Evolutionary conservation across 129 eudicot species (phyloP), one percentile per base, ranked within the genome.

Genomic region (Artemisia argyi): DNA sequence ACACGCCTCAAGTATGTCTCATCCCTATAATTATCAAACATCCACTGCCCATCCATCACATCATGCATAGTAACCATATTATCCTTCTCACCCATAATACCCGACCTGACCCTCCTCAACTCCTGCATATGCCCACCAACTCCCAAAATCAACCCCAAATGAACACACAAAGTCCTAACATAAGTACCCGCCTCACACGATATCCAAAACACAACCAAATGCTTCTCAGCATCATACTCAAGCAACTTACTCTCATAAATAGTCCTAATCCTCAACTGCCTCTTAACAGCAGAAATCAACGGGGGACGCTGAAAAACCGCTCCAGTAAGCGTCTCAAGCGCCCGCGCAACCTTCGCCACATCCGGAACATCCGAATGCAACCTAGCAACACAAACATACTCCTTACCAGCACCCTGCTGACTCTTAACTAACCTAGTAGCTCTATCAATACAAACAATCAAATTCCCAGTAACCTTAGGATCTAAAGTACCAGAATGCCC

Each of bases 61-160:
- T 91, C 97, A 60, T 91, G 97, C 97, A 91, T 91, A 0, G 93
- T 91, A 5, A 88, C 83, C 97, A 91, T 91, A 65, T 88, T 91
- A 83, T 91, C 90, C 55, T 88, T 91, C 86, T 91, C 97, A 1
- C 97, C 96, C 88, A 86, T 78, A 28, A 91, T 91, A 51, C 97
- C 96, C 19, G 96, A 91, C 85, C 97, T 52, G 22, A 88, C 97
- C 61, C 97, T 81, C 78, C 97, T 80, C 78, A 91, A 68, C 84
- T 91, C 97, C 80, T 88, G 96, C 96, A 91, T 91, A 84, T 91
- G 97, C 49, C 76, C 97, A 47, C 97, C 97, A 35, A 86, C 93
- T n/a, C 97, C 97, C 69, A 91, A 72, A 78, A 91, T 79, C 65
- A 91, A 67, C 15, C 97, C 97, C 80, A 91, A 85, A 83, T 91